Evolutionary conservation across 805 yeast species (phyloP).

Genomic region (Grigorovia jiainica): DNA sequence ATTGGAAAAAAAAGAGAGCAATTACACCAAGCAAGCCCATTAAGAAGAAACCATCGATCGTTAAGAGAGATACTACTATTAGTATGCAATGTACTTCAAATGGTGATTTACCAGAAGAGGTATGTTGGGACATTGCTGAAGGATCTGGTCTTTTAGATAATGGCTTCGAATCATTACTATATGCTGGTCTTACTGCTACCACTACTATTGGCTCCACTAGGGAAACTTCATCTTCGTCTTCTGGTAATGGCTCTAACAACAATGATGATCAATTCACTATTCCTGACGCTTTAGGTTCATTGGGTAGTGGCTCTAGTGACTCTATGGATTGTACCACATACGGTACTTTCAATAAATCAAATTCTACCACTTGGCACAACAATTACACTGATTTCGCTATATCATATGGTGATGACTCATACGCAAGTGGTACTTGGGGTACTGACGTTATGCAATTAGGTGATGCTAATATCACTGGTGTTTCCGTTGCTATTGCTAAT

Average conservation of each 20-base stretch:
- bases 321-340: conserved; percentile 27
- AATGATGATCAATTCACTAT: neutral
- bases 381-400: conserved; percentile 33
- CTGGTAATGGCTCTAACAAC: neutral
- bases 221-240: conserved; percentile 35
- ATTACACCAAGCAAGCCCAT: no score
- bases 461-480: conserved; percentile 35
- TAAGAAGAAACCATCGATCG: no score
- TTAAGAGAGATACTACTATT: no score
- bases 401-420: conserved; percentile 42
- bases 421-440: conserved; percentile 47
- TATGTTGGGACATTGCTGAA: no score
- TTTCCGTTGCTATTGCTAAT: conserved; percentile 24
- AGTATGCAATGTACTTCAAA: no score
- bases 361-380: conserved; percentile 27
- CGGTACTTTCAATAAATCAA: conserved; percentile 31
- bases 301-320: neutral
- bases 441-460: conserved; percentile 33
- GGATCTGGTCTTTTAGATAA: no score
- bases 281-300: neutral
- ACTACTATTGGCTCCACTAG: neutral
- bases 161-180: no score
- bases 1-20: no score
- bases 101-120: no score
- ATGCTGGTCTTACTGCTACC: neutral